A percentile compares a stretch with the other conserved stretches of the same genome.
These are phyloP conservation scores for Hippophae tibetana DNA, from an alignment of 306 rosid genomes.

Conservation along the genomic window DNA sequence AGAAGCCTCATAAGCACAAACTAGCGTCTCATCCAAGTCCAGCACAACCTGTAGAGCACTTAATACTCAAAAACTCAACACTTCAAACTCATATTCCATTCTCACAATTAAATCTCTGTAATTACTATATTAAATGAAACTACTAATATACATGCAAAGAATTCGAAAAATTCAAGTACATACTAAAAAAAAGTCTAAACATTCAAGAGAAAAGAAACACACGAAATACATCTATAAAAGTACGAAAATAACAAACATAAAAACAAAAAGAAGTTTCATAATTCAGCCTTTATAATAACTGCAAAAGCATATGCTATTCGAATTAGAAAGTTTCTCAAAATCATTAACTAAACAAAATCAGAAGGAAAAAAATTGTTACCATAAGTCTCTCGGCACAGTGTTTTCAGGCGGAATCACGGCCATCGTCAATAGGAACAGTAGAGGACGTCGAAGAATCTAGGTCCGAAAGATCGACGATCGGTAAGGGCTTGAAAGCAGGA, in stretches of 20 bases:
- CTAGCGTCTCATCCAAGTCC: conserved; percentile 89
- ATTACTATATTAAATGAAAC: no score
- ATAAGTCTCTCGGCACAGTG: conserved; percentile 40
- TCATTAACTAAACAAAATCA: not conserved
- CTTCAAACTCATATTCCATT: no score
- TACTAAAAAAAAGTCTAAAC: not conserved
- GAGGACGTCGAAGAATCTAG: conserved; percentile 37
- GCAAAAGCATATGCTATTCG: no score
- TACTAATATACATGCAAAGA: not conserved
- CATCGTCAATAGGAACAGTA: conserved; percentile 41
- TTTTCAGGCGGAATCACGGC: conserved; percentile 20
- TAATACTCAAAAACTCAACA: no score
- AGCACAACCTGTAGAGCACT: conserved; percentile 21
- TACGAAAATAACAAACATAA: no score
- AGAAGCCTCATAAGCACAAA: conserved; percentile 83
- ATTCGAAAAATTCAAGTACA: not conserved
- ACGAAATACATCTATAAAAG: not conserved
- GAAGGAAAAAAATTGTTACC: conserved; percentile 24
- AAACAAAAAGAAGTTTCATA: no score
- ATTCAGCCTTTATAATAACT: no score
- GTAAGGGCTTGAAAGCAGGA: conserved; percentile 63
- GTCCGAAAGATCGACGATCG: conserved; percentile 59
- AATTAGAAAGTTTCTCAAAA: not conserved
- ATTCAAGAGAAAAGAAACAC: no score
- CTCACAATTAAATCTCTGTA: no score